These are phyloP conservation scores for Neonectria sp. DNA, from an alignment of 2,329 filamentous ascomycete genomes.

Conservation along the genomic window DNA sequence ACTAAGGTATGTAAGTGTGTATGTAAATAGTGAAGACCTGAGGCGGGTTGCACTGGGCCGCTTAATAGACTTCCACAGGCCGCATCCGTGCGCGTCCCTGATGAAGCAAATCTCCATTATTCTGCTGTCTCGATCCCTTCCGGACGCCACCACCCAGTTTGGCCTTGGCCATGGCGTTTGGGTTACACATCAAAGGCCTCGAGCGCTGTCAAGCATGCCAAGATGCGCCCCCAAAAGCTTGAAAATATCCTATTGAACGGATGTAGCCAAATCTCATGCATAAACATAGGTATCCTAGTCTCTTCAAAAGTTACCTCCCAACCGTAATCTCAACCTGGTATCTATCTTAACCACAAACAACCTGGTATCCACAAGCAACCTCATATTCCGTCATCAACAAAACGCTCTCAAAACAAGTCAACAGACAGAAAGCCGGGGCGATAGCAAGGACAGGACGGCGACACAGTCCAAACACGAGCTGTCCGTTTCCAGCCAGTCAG, in stretches of 20 bases:
- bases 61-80: conserved; percentile 20
- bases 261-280: not conserved
- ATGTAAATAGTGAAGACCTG: no score
- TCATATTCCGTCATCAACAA: conserved; percentile 20
- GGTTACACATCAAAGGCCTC: not conserved
- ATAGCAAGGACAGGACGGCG: not conserved
- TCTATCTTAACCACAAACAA: not conserved
- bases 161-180: not conserved
- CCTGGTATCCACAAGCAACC: conserved; percentile 29
- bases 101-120: not conserved
- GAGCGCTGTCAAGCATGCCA: not conserved
- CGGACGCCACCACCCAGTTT: not conserved
- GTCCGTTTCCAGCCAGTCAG: conserved; percentile 8
- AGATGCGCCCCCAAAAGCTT: conserved; percentile 2
- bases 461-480: conserved; percentile 6
- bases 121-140: not conserved
- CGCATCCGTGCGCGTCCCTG: conserved; percentile 14
- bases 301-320: no score
- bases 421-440: not conserved
- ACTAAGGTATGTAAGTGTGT: no score
- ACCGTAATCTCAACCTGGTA: not conserved
- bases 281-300: conserved; percentile 3
- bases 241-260: not conserved
- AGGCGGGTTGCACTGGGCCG: not conserved
- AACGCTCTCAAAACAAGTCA: conserved; percentile 4